Conservation (phyloP, 805 yeast species). For the Yarrowia sp. region DNA sequence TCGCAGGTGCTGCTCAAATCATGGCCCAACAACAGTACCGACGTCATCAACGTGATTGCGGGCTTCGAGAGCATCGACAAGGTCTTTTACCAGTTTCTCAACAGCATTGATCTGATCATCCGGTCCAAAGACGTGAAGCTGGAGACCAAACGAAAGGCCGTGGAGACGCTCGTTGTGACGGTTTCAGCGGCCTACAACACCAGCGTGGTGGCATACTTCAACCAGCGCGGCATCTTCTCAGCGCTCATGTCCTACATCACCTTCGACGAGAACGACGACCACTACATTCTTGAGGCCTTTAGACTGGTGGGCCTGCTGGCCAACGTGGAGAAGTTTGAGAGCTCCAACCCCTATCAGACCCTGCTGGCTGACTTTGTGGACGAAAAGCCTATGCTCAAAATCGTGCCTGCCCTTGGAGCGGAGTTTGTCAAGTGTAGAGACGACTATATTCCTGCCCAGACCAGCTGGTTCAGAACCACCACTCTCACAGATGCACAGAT, state of each 20-base stretch:
- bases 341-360: slow-evolving; percentile 40
- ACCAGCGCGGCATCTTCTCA: slow-evolving; percentile 41
- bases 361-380: slow-evolving; percentile 44
- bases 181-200: slow-evolving; percentile 40
- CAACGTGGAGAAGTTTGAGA: slow-evolving; percentile 41
- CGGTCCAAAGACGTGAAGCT: slow-evolving; percentile 29
- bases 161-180: slow-evolving; percentile 36
- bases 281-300: slow-evolving; percentile 40
- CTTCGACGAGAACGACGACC: slow-evolving; percentile 31
- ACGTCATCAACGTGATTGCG: slow-evolving; percentile 38
- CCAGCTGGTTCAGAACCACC: neutral
- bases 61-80: slow-evolving; percentile 40
- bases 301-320: slow-evolving; percentile 41
- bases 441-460: neutral
- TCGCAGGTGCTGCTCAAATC: slow-evolving; percentile 35
- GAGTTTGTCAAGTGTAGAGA: neutral
- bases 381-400: slow-evolving; percentile 39
- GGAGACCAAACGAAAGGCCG: slow-evolving; percentile 34
- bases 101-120: slow-evolving; percentile 34
- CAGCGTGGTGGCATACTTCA: slow-evolving; percentile 38
- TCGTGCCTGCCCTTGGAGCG: slow-evolving; percentile 30
- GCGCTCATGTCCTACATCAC: slow-evolving; percentile 39
- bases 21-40: slow-evolving; percentile 36
- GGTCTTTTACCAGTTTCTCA: slow-evolving; percentile 36
- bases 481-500: slow-evolving; percentile 3